phyloP scores from a whole-genome alignment of 2,329 filamentous ascomycete species.

The Calycina herbarum region DNA sequence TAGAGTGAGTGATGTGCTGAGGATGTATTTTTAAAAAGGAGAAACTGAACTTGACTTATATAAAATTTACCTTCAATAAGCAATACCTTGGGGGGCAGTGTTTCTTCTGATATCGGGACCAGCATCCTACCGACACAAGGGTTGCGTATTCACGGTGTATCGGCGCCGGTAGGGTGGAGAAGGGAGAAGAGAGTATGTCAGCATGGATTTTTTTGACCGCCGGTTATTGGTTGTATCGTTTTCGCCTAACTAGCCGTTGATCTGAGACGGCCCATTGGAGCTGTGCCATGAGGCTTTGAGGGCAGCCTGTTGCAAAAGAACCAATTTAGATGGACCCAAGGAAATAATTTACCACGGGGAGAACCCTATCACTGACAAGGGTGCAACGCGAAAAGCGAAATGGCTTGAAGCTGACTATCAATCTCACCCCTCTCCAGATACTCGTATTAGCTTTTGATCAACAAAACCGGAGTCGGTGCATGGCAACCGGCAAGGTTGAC shows the following conservation, averaged over 20 bases:
- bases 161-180: background rate
- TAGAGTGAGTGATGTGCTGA: background rate
- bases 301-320: background rate
- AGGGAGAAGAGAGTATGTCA: background rate
- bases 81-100: background rate
- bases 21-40: background rate
- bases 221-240: background rate
- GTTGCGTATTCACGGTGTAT: conserved; percentile 1
- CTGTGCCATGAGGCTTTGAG: background rate
- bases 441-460: too few species aligned
- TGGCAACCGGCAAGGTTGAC: too few species aligned
- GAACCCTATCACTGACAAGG: too few species aligned
- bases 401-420: too few species aligned
- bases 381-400: too few species aligned
- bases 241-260: background rate
- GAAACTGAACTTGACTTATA: conserved; percentile 2
- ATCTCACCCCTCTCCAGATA: too few species aligned
- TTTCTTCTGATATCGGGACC: background rate
- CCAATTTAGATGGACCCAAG: background rate
- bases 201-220: background rate
- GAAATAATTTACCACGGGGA: background rate
- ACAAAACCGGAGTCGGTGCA: too few species aligned
- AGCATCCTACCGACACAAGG: background rate
- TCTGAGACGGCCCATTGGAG: background rate
- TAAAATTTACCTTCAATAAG: background rate